Base-by-base conservation (phyloP, 176 grass and related monocot species). In the Musa beccarii region DNA sequence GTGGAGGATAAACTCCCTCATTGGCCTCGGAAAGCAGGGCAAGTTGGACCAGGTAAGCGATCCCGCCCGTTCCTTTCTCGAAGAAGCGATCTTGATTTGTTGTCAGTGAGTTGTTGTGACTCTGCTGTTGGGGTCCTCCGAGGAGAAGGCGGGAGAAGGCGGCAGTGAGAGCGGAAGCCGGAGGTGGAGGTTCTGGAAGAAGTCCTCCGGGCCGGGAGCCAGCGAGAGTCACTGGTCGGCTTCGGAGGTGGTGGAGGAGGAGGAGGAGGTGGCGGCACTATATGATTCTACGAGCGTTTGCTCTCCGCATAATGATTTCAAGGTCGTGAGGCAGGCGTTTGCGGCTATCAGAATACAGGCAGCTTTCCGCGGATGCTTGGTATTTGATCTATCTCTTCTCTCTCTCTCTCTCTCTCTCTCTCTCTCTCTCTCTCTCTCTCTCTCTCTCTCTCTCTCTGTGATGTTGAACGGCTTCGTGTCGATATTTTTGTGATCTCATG, bases 301-400 rank as follows among this genome's bases (percentile, higher is more conserved):
- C 51, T 89, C 82, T 53, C 86, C 84, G 43, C 82, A 86, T 9
- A 86, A 23, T 75, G 89, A 96, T 57, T 96, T 96, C 84, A 86
- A 79, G 68, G 66, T 81, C 56, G 83, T 89, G 34, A 83, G 82
- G 77, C 82, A 80, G 78, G 89, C 92, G 73, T 96, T 84, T 89
- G 89, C 86, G 0, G 86, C 92, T 49, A 61, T 92, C 59, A 84
- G 82, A 68, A 96, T 96, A 79, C 92, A 96, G 72, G 77, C 83
- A 9, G 92, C 89, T 34, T 96, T 96, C 73, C 92, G 92, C 66
- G 88, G 85, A 22, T 96, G 92, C 75, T 75, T 96, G 86, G 92
- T 96, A 76, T 0, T 2, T n/a, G n/a, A n/a, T n/a, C n/a, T n/a
- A n/a, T n/a, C n/a, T n/a, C n/a, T n/a, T n/a, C n/a, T n/a, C n/a